Conservation (phyloP, 768 basidiomycete species). For the Trametopsis cervina region DNA sequence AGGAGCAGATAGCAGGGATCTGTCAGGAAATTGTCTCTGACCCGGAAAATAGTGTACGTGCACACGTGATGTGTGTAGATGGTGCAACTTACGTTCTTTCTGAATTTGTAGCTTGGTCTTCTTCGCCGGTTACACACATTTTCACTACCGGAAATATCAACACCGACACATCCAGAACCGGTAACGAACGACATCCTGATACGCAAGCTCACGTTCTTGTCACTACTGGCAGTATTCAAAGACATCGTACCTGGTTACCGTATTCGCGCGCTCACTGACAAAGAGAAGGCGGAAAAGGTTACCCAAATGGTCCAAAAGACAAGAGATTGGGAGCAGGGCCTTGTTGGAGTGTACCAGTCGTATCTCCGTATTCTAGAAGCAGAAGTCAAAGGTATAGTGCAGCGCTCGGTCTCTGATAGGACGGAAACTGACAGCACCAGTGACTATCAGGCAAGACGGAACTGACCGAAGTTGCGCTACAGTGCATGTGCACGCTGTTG, state of each 20-base stretch:
- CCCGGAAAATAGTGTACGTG: slow-evolving; percentile 87
- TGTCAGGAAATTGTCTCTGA: slow-evolving; percentile 94
- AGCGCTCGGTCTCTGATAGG: not conserved
- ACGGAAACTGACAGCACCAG: slow-evolving; percentile 6
- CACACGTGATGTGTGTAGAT: not conserved
- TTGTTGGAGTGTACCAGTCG: slow-evolving; percentile 81
- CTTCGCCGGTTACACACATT: slow-evolving; percentile 86
- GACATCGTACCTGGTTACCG: slow-evolving; percentile 96
- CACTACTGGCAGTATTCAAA: slow-evolving; percentile 90
- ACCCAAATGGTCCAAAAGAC: slow-evolving; percentile 86
- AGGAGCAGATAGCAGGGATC: slow-evolving; percentile 89
- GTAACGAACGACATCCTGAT: slow-evolving; percentile 76
- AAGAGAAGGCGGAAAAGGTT: slow-evolving; percentile 89
- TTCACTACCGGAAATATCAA: slow-evolving; percentile 67
- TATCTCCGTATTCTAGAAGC: slow-evolving; percentile 81
- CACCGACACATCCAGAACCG: slow-evolving; percentile 60
- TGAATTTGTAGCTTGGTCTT: slow-evolving; percentile 69
- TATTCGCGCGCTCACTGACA: slow-evolving; percentile 84
- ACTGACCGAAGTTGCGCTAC: slow-evolving; percentile 62
- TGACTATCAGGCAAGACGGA: slow-evolving; percentile 48
- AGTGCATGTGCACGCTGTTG: slow-evolving; percentile 83
- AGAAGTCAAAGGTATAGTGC: slow-evolving; percentile 72
- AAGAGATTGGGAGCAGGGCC: slow-evolving; percentile 93
- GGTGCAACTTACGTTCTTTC: not conserved
- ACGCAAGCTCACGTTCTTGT: slow-evolving; percentile 82